Evolutionary conservation across 129 eudicot genomes (phyloP).

Genomic region (Artemisia annua): DNA sequence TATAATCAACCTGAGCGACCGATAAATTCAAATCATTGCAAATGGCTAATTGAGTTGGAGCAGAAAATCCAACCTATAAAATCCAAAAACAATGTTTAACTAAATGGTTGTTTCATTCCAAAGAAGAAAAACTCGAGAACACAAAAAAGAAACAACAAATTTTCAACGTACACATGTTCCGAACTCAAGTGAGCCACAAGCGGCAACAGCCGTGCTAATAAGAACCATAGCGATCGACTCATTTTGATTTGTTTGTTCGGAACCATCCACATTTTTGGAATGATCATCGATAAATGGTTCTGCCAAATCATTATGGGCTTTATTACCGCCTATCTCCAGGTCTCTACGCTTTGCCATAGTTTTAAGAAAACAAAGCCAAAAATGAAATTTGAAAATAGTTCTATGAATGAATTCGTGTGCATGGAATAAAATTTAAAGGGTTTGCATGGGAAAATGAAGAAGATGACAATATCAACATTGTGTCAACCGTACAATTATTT

Average conservation of each 20-base stretch:
- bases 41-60: constrained; percentile 73
- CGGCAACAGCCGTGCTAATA: constrained; percentile 62
- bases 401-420: background rate
- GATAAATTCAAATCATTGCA: constrained; percentile 59
- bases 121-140: constrained; percentile 15
- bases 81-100: constrained; percentile 24
- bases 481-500: constrained; percentile 16
- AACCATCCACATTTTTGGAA: constrained; percentile 25
- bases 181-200: constrained; percentile 79
- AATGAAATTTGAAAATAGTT: background rate
- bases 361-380: background rate
- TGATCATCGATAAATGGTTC: constrained; percentile 42
- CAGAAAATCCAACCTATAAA: constrained; percentile 86
- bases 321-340: constrained; percentile 38
- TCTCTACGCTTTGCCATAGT: constrained; percentile 42
- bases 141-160: background rate
- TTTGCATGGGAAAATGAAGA: constrained; percentile 14
- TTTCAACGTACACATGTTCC: constrained; percentile 72
- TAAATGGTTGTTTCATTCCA: background rate
- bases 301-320: constrained; percentile 42
- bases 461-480: constrained; percentile 13
- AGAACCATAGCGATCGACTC: constrained; percentile 59
- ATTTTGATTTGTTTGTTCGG: constrained; percentile 25
- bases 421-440: background rate
- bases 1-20: constrained; percentile 55